Evolutionary conservation across 1,139 yeast species (phyloP), one percentile per base, ranked within the genome.

Genomic region (Arxiozyma slooffiae): DNA sequence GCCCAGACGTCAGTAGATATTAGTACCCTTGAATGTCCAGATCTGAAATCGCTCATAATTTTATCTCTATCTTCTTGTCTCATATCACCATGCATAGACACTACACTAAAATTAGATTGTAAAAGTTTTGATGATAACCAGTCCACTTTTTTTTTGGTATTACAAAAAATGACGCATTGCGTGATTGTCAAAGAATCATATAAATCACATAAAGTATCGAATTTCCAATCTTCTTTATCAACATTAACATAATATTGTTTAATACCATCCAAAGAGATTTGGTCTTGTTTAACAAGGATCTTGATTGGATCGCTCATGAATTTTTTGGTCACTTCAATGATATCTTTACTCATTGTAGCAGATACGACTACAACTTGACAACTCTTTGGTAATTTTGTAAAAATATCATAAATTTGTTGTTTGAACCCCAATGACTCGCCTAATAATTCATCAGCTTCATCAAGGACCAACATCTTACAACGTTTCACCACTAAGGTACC

Each of bases 1-100:
- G 98, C 98, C 95, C 96, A 89, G 44, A 92, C 94, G 68, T 92
- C 98, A 4, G 98, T 92, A 23, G 97, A 86, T 44, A 92, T 89
- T 53, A 92, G 71, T 11, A 92, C 96, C 52, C 97, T 75, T 7
- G 89, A 82, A 57, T 78, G 79, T 0, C 92, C 92, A 26, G 82
- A 70, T 57, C 94, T 72, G 67, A 85, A 85, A 63, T 89, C 97
- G 61, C 79, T 80, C 97, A 92, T 92, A 55, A 90, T 82, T 51
- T 75, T 72, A 67, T 89, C 96, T 67, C 97, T 76, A 63, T 90
- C 96, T 53, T 84, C 88, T 70, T 92, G 97, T 61, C 98, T 84
- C 96, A 92, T 86, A 63, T 92, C 97, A 26, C 97, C 97, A 66
- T 92, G 97, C 95, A 92, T 90, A 8, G 96, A 77, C 5, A 82